Percentiles rank a stretch among this genome's conserved stretches.
Evolutionary conservation across 345 rosid species (phyloP).

Genomic region (Salix udensis): DNA sequence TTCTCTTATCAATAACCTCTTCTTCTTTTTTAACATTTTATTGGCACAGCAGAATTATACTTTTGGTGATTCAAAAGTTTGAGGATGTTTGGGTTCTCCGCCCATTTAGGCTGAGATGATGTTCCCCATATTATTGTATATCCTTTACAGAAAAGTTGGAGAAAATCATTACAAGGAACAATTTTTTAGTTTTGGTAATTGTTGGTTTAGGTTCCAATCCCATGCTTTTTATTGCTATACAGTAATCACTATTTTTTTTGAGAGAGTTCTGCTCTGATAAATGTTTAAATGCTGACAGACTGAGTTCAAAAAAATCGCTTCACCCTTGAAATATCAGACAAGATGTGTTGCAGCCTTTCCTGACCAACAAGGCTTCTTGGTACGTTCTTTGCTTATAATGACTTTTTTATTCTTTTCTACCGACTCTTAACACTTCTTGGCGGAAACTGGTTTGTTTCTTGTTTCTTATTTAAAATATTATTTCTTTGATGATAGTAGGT

Average conservation of each 20-base stretch:
- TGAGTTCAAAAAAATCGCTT: conserved; percentile 80
- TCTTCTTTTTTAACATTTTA: not conserved
- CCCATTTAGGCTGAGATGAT: not conserved
- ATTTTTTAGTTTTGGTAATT: not conserved
- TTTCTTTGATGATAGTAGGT: not conserved
- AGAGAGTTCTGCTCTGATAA: not conserved
- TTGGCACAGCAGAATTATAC: not conserved
- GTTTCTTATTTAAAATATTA: not conserved
- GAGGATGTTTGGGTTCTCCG: not conserved
- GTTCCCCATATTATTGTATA: not conserved
- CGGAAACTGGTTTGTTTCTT: not conserved
- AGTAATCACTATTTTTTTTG: not conserved
- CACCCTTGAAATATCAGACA: conserved; percentile 94
- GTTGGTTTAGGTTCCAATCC: not conserved
- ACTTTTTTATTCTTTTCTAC: not conserved
- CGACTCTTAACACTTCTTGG: not conserved
- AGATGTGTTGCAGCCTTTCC: conserved; percentile 97
- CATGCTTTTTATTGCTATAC: not conserved
- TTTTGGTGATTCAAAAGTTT: not conserved
- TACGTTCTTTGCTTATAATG: conserved; percentile 25
- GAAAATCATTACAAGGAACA: not conserved
- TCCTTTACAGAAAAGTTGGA: not conserved
- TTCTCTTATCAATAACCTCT: not conserved
- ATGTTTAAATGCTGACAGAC: conserved; percentile 37
- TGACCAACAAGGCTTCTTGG: conserved; percentile 98